Evolutionary conservation across 2,329 filamentous ascomycete genomes (phyloP).

Genomic region (Alternaria sp.): DNA sequence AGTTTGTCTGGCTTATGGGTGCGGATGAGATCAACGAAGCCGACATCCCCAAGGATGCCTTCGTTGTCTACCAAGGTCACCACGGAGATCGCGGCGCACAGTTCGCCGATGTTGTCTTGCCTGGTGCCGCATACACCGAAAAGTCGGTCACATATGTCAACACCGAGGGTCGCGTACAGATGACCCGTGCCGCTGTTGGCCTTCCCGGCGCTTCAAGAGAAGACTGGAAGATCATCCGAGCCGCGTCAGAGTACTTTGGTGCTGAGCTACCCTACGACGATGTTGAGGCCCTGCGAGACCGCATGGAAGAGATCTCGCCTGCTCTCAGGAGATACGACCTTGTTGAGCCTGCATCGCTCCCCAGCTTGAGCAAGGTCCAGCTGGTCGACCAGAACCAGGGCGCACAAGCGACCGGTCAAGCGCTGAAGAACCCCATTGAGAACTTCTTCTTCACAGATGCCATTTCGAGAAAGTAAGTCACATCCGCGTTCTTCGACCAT

Average conservation of each 20-base stretch:
- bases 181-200: constrained; percentile 87
- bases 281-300: constrained; percentile 84
- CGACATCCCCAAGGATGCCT: constrained; percentile 94
- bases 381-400: constrained; percentile 97
- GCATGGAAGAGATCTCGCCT: constrained; percentile 94
- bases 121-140: constrained; percentile 95
- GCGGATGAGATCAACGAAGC: constrained; percentile 87
- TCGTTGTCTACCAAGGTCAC: constrained; percentile 97
- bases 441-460: constrained; percentile 99
- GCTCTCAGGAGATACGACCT: constrained; percentile 89
- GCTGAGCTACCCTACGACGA: constrained; percentile 91
- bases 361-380: constrained; percentile 89
- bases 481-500: neutral
- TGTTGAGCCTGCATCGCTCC: constrained; percentile 76
- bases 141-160: constrained; percentile 97
- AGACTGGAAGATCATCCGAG: constrained; percentile 99
- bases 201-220: constrained; percentile 89
- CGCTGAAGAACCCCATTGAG: constrained; percentile 85
- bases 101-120: constrained; percentile 91
- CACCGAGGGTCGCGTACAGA: constrained; percentile 95
- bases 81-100: constrained; percentile 94
- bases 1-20: constrained; percentile 96
- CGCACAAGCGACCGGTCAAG: constrained; percentile 71
- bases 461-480: constrained; percentile 87
- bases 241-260: constrained; percentile 88